Base-by-base conservation (phyloP, 192 early-diverging fungal species). In the Dissophora ornata region DNA sequence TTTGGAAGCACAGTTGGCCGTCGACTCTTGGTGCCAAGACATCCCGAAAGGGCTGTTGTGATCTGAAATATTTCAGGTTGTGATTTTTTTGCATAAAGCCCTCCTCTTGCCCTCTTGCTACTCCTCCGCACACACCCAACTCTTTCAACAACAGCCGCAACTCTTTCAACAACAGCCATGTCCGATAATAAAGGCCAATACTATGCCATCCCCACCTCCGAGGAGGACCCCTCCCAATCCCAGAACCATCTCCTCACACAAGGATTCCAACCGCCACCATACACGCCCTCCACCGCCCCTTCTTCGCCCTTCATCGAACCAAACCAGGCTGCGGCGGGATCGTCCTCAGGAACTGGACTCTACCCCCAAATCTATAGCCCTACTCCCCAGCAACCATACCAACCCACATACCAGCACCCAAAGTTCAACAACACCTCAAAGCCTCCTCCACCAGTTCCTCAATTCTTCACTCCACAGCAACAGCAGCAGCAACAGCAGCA, bases 111-210 rank as follows among this genome's bases (percentile, higher is more conserved):
- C n/a, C n/a, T n/a, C n/a, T n/a, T n/a, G n/a, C n/a, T n/a, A n/a
- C n/a, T n/a, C n/a, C n/a, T n/a, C 16, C 8, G 7, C 22, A 22
- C 46, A 21, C 21, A 18, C 46, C 9, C 21, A 18, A 9, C 21
- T 47, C 46, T 47, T 22, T n/a, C 11, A 47, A 22, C 46, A 47
- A n/a, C 29, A 32, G 28, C 15, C 51, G 13, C 54, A 34, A 7
- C 22, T 56, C 32, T 11, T 9, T 22, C 18, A 40, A 32, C 10
- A 45, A n/a, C 46, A 51, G 53, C 19, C 63, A 70, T 70, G 68
- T 70, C 68, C 16, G 68, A 70, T 58, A 70, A 51, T 10, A 70
- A 70, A 13, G 68, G 68, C 28, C 51, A 70, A 15, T 70, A 70
- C 25, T 38, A 29, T 32, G 13, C 57, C n/a, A 32, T 70, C 50